Percentiles rank a stretch among this genome's conserved stretches.
Evolutionary conservation across 2,329 filamentous ascomycete genomes (phyloP).

Genomic region (Hyphodiscus sp.): DNA sequence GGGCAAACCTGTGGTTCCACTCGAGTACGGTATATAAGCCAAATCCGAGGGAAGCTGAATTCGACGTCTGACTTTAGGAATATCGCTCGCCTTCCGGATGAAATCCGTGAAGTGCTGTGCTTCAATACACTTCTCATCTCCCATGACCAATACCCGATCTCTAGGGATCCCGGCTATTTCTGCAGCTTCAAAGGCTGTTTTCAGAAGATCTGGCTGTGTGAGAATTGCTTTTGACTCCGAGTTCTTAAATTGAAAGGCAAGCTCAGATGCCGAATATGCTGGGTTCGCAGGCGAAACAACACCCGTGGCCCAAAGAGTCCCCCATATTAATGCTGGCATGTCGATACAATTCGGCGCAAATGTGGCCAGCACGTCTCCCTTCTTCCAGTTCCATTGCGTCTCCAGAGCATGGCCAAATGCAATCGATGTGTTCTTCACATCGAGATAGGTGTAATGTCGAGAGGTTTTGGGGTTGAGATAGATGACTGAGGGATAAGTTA

Average conservation of each 20-base stretch:
- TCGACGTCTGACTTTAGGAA: background rate
- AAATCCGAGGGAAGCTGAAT: constrained; percentile 43
- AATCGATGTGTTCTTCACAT: constrained; percentile 58
- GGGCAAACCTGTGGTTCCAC: constrained; percentile 44
- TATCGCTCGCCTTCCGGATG: background rate
- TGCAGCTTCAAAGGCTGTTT: constrained; percentile 60
- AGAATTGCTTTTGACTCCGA: constrained; percentile 65
- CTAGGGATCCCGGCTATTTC: constrained; percentile 59
- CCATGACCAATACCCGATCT: constrained; percentile 68
- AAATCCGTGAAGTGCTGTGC: constrained; percentile 65
- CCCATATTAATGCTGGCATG: constrained; percentile 68
- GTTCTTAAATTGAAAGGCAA: constrained; percentile 75
- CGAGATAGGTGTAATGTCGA: constrained; percentile 61
- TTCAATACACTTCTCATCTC: constrained; percentile 55
- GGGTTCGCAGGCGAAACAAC: constrained; percentile 79
- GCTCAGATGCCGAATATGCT: constrained; percentile 74
- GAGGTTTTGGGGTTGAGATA: constrained; percentile 69
- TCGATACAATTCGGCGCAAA: constrained; percentile 83
- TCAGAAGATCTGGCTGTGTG: constrained; percentile 62
- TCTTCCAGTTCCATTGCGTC: constrained; percentile 66
- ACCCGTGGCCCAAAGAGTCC: constrained; percentile 74
- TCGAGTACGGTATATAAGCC: constrained; percentile 69
- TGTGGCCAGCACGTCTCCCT: constrained; percentile 72
- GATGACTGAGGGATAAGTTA: constrained; percentile 49
- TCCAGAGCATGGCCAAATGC: constrained; percentile 78